Evolutionary conservation across 2,329 filamentous ascomycete species (phyloP), one percentile per base, ranked within the genome.

Genomic region (Arthroderma sp.): DNA sequence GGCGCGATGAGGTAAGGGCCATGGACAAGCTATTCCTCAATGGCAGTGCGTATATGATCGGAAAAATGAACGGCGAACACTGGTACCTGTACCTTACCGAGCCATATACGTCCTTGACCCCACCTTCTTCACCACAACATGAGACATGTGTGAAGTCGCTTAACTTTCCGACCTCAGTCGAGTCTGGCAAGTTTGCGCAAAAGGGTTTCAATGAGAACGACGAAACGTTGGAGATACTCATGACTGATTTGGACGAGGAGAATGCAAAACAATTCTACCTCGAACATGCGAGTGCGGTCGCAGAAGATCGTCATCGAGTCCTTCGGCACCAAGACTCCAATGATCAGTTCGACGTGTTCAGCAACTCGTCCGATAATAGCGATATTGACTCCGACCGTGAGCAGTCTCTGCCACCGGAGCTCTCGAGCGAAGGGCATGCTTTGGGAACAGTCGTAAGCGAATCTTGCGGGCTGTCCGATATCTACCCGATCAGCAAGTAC

Each of bases 1-100:
- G 91, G 91, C 83, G 87, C 55, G 83, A 95, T 61, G 91, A 98
- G 64, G 89, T 96, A 58, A 83, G 82, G 57, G 94, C 82, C 56
- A 74, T 98, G 51, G 91, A 98, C 67, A 82, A 84, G 61, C 85
- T 88, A 65, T 95, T 98, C 62, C 73, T 83, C 50, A 82, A 85
- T 46, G 91, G 91, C 45, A 96, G 89, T 64, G 91, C 91, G 42
- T 98, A 98, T 66, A 94, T 96, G 88, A 93, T 98, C 53, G 91
- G 91, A 59, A 96, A 95, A 70, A 96, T 96, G 89, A 98, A 98
- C 56, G 89, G 91, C 47, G 91, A 98, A 64, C 91, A 98, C 58
- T 98, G 91, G 91, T 96, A 96, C 63, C 72, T 98, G 45, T 98
- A 98, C 69, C 81, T 96, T 57, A 96, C 91, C 8, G 86, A 86